Percentiles rank a stretch among this genome's conserved stretches.
Conservation (phyloP, 495 filamentous ascomycete genomes). For the Collariella sp. region DNA sequence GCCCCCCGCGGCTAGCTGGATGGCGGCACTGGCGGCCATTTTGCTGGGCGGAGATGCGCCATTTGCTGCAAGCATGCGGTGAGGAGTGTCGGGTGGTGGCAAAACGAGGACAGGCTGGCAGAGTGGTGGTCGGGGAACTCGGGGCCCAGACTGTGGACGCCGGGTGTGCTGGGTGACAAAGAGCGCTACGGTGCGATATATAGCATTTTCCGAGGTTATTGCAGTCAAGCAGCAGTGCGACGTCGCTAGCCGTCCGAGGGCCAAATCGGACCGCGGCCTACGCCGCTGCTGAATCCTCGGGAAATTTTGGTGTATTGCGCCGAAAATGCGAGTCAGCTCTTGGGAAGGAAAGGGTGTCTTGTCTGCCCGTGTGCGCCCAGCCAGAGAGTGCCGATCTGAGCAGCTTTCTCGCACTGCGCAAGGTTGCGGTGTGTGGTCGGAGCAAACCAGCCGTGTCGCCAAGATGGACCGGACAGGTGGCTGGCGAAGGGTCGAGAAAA, state of each 20-base stretch:
- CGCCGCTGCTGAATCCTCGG: not conserved
- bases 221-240: not conserved
- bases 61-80: slow-evolving; percentile 19
- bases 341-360: not conserved
- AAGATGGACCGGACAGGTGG: not conserved
- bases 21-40: slow-evolving; percentile 1
- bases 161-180: not conserved
- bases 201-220: slow-evolving; percentile 2
- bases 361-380: not conserved
- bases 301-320: not conserved
- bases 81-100: slow-evolving; percentile 13
- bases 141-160: not conserved
- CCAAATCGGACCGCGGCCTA: not conserved
- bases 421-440: not conserved
- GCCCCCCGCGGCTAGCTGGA: too few relatives aligned
- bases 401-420: not conserved
- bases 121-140: not conserved
- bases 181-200: slow-evolving; percentile 11
- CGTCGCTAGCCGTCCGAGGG: slow-evolving; percentile 7
- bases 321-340: slow-evolving; percentile 2
- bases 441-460: not conserved
- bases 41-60: slow-evolving; percentile 7
- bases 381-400: not conserved
- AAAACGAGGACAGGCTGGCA: not conserved
- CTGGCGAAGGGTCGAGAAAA: not conserved